These are phyloP conservation scores for Papiliotrema flavescens DNA, from an alignment of 1,284 basidiomycete species.

Conservation along the genomic window DNA sequence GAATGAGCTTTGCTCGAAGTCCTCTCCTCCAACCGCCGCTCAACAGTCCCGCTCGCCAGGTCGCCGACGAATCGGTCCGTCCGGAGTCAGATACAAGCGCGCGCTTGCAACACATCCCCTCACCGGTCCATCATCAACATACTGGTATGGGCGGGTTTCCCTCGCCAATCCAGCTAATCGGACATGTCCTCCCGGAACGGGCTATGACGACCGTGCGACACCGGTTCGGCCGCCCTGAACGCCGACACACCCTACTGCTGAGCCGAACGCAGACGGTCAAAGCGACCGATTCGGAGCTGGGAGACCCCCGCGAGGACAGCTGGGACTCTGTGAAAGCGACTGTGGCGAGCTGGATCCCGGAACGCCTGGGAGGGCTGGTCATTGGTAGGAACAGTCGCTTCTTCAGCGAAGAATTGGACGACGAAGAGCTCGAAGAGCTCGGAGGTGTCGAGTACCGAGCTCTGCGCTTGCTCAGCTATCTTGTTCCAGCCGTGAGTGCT, in stretches of 20 bases:
- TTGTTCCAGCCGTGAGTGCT: conserved; percentile 24
- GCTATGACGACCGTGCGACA: conserved; percentile 5
- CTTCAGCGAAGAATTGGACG: conserved; percentile 37
- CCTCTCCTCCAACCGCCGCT: background rate
- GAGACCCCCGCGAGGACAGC: conserved; percentile 13
- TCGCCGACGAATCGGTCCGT: background rate
- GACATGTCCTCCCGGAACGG: conserved; percentile 10
- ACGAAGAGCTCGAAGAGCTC: conserved; percentile 35
- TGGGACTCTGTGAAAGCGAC: conserved; percentile 12
- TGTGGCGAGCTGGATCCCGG: conserved; percentile 34
- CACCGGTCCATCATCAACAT: conserved; percentile 11
- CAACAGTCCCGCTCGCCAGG: background rate
- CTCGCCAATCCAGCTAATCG: conserved; percentile 13
- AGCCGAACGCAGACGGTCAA: background rate
- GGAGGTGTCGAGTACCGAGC: conserved; percentile 40
- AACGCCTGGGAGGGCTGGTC: conserved; percentile 22
- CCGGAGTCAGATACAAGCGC: background rate
- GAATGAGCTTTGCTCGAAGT: background rate
- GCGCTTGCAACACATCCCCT: background rate
- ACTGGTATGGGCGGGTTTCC: conserved; percentile 28
- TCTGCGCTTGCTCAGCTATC: conserved; percentile 24
- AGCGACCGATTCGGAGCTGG: background rate
- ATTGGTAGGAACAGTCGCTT: conserved; percentile 37
- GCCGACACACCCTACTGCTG: background rate
- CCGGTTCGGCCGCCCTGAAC: background rate